Evolutionary conservation across 805 yeast genomes (phyloP), one percentile per base, ranked within the genome.

Genomic region (Brettanomyces naardenensis): DNA sequence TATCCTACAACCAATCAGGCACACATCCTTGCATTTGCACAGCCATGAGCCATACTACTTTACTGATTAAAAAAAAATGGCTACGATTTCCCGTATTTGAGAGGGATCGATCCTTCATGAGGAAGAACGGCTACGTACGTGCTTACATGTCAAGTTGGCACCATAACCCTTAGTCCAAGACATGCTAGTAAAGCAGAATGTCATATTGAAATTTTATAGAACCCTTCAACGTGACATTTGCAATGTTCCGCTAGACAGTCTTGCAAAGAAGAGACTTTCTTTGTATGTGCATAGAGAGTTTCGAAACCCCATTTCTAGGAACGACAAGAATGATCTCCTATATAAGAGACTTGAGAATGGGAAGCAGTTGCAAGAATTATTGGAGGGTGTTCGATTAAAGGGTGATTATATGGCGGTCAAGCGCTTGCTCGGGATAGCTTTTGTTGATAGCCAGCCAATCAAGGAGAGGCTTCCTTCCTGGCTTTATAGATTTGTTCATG

Each of bases 381-480:
- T 38, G 7, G 26, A 22, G 13, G 18, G 18, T 3, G 20, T 38
- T 6, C 5, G 19, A 10, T 10, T 11, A 13, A 25, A 23, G 5
- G 7, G 13, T 13, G 30, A 40, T 28, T 23, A 23, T 2, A 20
- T 10, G 19, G 6, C 14, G 26, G 19, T 20, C 34, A 31, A 31
- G 14, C 9, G n/a, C n/a, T 23, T 33, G 19, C 29, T 33, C 23
- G 17, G n/a, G 6, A 5, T 33, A 19, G 27, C 36, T 22, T 33
- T n/a, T 19, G 23, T 33, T 9, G 20, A 28, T 15, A 10, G 22
- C 3, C 38, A 28, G 17, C 28, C 38, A 4, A 9, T 27, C 6
- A 13, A 26, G 6, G 6, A 14, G 23, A 18, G 42, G 19, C 23
- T 19, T 17, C 42, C 42, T 18, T 7, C 18, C 7, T 39, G 42